Evolutionary conservation across 2,329 filamentous ascomycete species (phyloP), one percentile per base, ranked within the genome.

Genomic region (Orbilia brochopaga): DNA sequence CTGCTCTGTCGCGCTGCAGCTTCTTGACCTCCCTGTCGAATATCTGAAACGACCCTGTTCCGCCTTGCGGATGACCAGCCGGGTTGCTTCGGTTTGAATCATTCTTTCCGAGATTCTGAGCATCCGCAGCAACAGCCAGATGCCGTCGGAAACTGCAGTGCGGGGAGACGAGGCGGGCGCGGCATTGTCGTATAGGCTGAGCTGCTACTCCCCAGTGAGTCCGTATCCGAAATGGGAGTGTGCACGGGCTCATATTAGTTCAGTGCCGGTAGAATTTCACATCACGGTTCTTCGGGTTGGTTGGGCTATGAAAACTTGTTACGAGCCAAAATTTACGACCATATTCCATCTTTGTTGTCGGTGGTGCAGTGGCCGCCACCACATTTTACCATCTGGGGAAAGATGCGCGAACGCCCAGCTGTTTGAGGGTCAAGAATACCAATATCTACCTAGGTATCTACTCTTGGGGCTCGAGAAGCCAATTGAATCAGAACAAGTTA

Each of bases 21-120:
- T 90, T 92, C 83, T 99, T 99, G 21, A 88, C 86, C 75, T 86
- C 85, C 73, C 88, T 86, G 80, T 96, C 95, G 85, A 99, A 99
- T 79, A 99, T 90, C 76, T 97, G 89, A 76, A 95, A 87, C 40
- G 88, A 86, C 24, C 56, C 62, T 8, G 52, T 27, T 15, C 54
- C 51, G 17, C 60, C 50, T 7, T 17, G n/a, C 32, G 32, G 59
- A 21, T 7, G 19, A 17, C 11, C 27, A 15, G 54, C 54, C 24
- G 19, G 54, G 21, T 21, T 7, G 17, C n/a, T 32, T 21, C 35
- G 15, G 50, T 2, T 13, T n/a, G 23, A 6, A 27, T 2, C 21
- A 15, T 53, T n/a, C 10, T n/a, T 54, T 19, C 17, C 17, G 15
- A 23, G 15, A 17, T 19, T 48, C 19, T 48, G 5, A 17, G 15